These are phyloP conservation scores for Lathyrus sativus DNA, from an alignment of 306 rosid species.

Conservation along the genomic window DNA sequence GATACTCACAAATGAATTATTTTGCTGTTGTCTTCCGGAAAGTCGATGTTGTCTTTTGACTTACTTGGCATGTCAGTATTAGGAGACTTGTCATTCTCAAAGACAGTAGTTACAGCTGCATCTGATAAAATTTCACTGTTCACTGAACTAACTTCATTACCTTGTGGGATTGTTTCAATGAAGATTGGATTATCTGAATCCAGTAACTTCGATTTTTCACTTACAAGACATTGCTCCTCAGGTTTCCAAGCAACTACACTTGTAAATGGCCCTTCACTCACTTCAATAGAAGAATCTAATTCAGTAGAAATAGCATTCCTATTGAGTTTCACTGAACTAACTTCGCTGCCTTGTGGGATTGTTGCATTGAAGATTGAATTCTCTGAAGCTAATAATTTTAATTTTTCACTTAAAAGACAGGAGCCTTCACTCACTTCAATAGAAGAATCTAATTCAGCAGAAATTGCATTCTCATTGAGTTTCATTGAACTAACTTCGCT, in stretches of 20 bases:
- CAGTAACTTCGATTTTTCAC: constrained; percentile 36
- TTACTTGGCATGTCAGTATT: constrained; percentile 37
- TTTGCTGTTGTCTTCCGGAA: constrained; percentile 39
- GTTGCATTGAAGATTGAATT: constrained; percentile 33
- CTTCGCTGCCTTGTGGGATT: constrained; percentile 35
- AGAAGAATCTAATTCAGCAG: constrained; percentile 27
- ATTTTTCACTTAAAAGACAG: constrained; percentile 38
- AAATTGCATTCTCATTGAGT: background rate
- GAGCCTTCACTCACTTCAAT: constrained; percentile 34
- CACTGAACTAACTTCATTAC: constrained; percentile 36
- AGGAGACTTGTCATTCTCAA: constrained; percentile 33
- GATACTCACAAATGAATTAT: constrained; percentile 53
- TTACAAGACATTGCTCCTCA: constrained; percentile 38
- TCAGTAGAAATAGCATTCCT: background rate
- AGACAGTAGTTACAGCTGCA: constrained; percentile 42
- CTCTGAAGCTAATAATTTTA: constrained; percentile 32
- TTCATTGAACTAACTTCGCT: constrained; percentile 37
- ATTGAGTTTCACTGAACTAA: constrained; percentile 28
- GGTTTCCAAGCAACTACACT: constrained; percentile 33
- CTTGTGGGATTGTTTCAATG: constrained; percentile 27
- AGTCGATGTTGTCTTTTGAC: constrained; percentile 9
- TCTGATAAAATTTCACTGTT: constrained; percentile 32
- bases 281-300: constrained; percentile 33
- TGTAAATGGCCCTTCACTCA: constrained; percentile 34
- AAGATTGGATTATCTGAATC: constrained; percentile 36